Evolutionary conservation across 2,329 filamentous ascomycete species (phyloP), one percentile per base, ranked within the genome.

Genomic region (Dactylellina leptospora): DNA sequence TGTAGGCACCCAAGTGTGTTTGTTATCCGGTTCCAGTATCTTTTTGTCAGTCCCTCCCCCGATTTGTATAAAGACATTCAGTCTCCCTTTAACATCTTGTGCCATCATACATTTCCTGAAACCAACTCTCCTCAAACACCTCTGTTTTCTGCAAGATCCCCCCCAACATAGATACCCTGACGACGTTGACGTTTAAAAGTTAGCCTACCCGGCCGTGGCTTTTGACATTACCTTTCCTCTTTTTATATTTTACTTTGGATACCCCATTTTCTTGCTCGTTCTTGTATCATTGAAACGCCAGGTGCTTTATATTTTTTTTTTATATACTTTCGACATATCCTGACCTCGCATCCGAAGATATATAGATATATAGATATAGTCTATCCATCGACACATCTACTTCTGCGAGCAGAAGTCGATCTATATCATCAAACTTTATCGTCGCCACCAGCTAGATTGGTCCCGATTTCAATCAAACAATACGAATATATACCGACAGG

Each of bases 171-270:
- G 66, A 71, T 71, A 71, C 66, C 66, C 58, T 63, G 45, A 70
- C 66, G 58, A 59, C 66, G 38, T 56, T 62, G 66, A 62, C 66
- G 66, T 71, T 63, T 71, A 69, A 53, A 71, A 53, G 30, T 58
- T 63, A n/a, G 44, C 53, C 51, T 58, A 27, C 33, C 48, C 36
- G 22, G 36, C 38, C 53, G 36, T 59, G 56, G 38, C 33, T 44
- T 62, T 44, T 38, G 3, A 36, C 48, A n/a, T 40, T n/a, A n/a
- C n/a, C n/a, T n/a, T n/a, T n/a, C n/a, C n/a, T n/a, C n/a, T n/a
- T n/a, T n/a, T n/a, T n/a, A n/a, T 42, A 54, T 2, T n/a, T 20
- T 51, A 18, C 33, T 45, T 68, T 47, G n/a, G 54, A 68, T 68
- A 68, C 62, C 62, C 54, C 50, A 30, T 40, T 51, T 50, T 25